Base-by-base conservation (phyloP, 495 filamentous ascomycete species). In the Aspergillus indologenus region DNA sequence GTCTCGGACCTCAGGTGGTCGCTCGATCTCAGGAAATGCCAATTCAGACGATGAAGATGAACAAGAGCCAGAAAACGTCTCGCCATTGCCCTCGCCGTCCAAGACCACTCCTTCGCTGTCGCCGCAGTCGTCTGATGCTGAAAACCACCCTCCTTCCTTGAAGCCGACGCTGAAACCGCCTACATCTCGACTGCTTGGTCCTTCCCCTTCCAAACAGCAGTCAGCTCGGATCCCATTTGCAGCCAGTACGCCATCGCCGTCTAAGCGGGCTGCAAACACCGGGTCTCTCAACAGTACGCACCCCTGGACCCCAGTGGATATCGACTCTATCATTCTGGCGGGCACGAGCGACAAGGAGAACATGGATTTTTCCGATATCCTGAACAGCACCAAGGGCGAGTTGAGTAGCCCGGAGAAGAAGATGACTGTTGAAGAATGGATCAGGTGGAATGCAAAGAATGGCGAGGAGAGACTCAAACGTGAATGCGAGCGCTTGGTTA, bases 401-500 rank as follows among this genome's bases (percentile, higher is more conserved):
- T 70, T 98, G 60, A 86, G 84, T 1, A 88, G 79, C 60, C 85
- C 85, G 0, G 93, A 97, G 76, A 91, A 88, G 78, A 82, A 82
- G 43, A 92, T 98, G 90, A 90, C 85, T 0, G 91, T 98, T 2
- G 90, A 95, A 69, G 86, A 96, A 71, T 98, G 94, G 94, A 87
- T 98, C 46, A 75, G 81, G 54, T 84, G 82, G 75, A 93, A 92
- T 67, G 92, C 93, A 5, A 81, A 81, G 63, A 76, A 84, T 61
- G 91, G 87, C 1, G 91, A 96, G 74, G 84, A 88, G 66, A 85
- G 83, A 66, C 70, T 98, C 56, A 88, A 86, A 63, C 68, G 74
- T 31, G 89, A 93, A 70, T 96, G 91, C 68, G 92, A 98, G 75
- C 71, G 83, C 42, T 77, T 95, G 64, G 88, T 98, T 22, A 77